These are phyloP conservation scores for Acidiella bohemica DNA, from an alignment of 495 filamentous ascomycete genomes.

Conservation along the genomic window DNA sequence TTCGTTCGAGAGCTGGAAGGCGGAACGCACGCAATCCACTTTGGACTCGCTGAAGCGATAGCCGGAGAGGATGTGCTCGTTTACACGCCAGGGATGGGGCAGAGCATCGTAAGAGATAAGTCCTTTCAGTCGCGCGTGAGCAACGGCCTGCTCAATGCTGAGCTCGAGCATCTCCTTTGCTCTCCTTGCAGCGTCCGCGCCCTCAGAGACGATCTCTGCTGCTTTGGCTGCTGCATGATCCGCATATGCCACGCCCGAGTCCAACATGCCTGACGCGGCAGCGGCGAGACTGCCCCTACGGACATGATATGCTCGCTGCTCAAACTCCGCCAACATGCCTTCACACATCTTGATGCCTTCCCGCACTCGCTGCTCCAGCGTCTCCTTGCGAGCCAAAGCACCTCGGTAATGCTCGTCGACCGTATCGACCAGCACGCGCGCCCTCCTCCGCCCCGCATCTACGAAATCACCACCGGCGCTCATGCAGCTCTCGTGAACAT, in stretches of 20 bases:
- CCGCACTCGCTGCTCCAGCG: slow-evolving; percentile 80
- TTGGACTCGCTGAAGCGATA: slow-evolving; percentile 91
- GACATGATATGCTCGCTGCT: slow-evolving; percentile 65
- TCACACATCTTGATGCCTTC: slow-evolving; percentile 80
- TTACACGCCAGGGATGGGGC: slow-evolving; percentile 84
- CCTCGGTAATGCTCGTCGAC: slow-evolving; percentile 85
- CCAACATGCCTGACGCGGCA: slow-evolving; percentile 44
- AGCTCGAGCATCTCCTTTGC: slow-evolving; percentile 66
- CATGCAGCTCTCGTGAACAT: slow-evolving; percentile 76
- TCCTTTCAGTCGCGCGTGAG: slow-evolving; percentile 64
- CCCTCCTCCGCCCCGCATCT: slow-evolving; percentile 69
- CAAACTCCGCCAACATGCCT: slow-evolving; percentile 66
- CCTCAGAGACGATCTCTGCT: slow-evolving; percentile 69
- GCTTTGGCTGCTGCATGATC: slow-evolving; percentile 64
- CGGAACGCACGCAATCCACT: slow-evolving; percentile 68
- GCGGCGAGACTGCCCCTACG: slow-evolving; percentile 33
- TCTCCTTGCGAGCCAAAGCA: slow-evolving; percentile 70
- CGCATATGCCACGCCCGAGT: slow-evolving; percentile 56
- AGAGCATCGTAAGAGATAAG: slow-evolving; percentile 81
- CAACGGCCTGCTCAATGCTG: slow-evolving; percentile 65
- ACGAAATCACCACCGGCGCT: slow-evolving; percentile 84
- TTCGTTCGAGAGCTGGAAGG: slow-evolving; percentile 77
- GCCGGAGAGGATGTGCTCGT: slow-evolving; percentile 78
- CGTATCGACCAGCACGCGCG: slow-evolving; percentile 82
- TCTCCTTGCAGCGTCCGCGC: slow-evolving; percentile 61